A percentile compares a stretch with the other conserved stretches of the same genome.
Evolutionary conservation across 495 filamentous ascomycete species (phyloP).

Genomic region (Viridothelium virens): DNA sequence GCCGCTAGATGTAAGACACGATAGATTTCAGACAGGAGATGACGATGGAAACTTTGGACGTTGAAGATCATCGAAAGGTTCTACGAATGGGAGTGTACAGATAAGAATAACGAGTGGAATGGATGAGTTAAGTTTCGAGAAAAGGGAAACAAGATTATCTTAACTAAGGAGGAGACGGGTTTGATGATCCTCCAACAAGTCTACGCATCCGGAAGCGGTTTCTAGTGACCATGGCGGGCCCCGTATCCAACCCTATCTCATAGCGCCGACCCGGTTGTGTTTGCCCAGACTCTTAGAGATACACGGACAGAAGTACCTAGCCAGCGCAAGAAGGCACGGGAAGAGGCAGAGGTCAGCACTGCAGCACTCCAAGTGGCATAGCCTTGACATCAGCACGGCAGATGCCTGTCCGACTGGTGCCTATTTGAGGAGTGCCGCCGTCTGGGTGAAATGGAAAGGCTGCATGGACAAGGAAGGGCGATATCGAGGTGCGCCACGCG

Average conservation of each 20-base stretch:
- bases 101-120: neutral
- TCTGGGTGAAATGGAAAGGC: neutral
- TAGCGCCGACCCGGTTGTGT: neutral
- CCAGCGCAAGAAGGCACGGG: neutral
- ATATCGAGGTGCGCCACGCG: neutral
- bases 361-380: neutral
- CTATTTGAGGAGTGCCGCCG: neutral
- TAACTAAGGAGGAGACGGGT: neutral
- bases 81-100: neutral
- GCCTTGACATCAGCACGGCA: slow-evolving; percentile 11
- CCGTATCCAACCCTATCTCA: neutral
- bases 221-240: neutral
- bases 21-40: no score
- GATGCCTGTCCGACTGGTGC: neutral
- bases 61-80: neutral
- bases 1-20: no score
- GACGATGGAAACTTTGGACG: no score
- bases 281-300: neutral
- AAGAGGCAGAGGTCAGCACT: neutral
- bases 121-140: neutral
- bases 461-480: slow-evolving; percentile 1
- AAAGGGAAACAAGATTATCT: neutral
- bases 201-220: neutral
- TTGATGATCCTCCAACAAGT: slow-evolving; percentile 8
- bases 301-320: neutral